These are phyloP conservation scores for Elaeis guineensis DNA, from an alignment of 176 grass and related monocot genomes.

Conservation along the genomic window DNA sequence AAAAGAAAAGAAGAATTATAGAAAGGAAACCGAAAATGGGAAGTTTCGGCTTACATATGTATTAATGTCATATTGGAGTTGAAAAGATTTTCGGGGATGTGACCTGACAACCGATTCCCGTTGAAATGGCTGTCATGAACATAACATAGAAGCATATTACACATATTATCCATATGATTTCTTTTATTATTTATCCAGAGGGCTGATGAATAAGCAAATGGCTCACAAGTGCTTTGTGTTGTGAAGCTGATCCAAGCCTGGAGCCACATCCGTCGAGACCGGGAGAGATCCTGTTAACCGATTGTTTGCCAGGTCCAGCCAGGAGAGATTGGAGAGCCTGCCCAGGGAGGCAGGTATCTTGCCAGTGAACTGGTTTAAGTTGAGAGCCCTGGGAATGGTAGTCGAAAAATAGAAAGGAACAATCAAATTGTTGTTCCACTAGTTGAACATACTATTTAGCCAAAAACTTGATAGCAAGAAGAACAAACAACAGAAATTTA, in stretches of 20 bases:
- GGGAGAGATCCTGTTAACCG: conserved; percentile 35
- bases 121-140: conserved; percentile 38
- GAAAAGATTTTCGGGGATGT: conserved; percentile 24
- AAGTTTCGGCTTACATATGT: conserved; percentile 34
- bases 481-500: background rate
- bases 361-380: conserved; percentile 38
- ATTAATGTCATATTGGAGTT: conserved; percentile 27
- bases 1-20: too few species aligned
- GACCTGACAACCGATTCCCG: conserved; percentile 28
- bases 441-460: background rate
- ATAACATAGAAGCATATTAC: background rate
- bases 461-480: conserved; percentile 8
- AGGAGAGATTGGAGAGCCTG: conserved; percentile 29
- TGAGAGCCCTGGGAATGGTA: conserved; percentile 23
- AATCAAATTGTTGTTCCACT: too few species aligned
- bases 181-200: too few species aligned
- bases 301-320: conserved; percentile 37
- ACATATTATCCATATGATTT: too few species aligned
- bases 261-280: conserved; percentile 26
- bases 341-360: conserved; percentile 39
- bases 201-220: conserved; percentile 1
- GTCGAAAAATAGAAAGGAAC: too few species aligned
- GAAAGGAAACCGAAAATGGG: background rate
- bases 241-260: conserved; percentile 34
- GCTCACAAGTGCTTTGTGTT: conserved; percentile 35